A percentile compares a stretch with the other conserved stretches of the same genome.
Conservation (phyloP, 1,284 basidiomycete genomes). For the Volvariella volvacea region DNA sequence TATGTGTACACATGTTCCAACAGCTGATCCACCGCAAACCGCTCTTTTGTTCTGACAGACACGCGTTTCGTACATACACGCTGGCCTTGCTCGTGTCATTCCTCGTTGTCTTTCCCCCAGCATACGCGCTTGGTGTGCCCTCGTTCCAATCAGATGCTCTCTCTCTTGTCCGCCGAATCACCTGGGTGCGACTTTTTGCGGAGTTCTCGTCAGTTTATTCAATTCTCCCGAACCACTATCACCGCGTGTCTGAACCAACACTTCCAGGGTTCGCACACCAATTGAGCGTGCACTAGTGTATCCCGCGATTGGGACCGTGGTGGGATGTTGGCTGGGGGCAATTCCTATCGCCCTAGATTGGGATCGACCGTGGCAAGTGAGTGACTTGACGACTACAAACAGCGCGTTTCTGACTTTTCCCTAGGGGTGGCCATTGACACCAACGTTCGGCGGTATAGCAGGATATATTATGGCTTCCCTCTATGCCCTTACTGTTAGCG, state of each 20-base stretch:
- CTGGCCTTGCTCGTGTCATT: constrained; percentile 66
- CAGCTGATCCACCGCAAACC: constrained; percentile 8
- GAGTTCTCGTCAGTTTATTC: constrained; percentile 61
- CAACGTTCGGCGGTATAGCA: constrained; percentile 58
- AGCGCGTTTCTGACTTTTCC: not conserved
- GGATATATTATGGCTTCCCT: constrained; percentile 67
- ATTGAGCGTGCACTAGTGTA: constrained; percentile 78
- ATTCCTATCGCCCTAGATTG: constrained; percentile 88
- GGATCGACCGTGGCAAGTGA: constrained; percentile 93
- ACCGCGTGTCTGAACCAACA: not conserved
- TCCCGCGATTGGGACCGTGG: constrained; percentile 64
- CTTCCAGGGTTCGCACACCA: constrained; percentile 50
- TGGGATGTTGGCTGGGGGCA: constrained; percentile 76
- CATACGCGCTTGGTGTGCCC: constrained; percentile 68
- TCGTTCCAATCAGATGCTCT: constrained; percentile 33
- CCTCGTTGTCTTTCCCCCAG: constrained; percentile 61
- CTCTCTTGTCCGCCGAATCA: constrained; percentile 40
- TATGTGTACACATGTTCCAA: constrained; percentile 33
- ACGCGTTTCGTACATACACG: constrained; percentile 54
- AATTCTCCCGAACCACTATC: not conserved
- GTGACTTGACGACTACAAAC: constrained; percentile 14
- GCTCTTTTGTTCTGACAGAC: constrained; percentile 28
- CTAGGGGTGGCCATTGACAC: constrained; percentile 77
- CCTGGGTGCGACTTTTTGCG: constrained; percentile 74
- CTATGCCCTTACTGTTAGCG: constrained; percentile 43